phyloP scores from a whole-genome alignment of 108 stramenopile species.

The Cyclostephanos tholiformis region DNA sequence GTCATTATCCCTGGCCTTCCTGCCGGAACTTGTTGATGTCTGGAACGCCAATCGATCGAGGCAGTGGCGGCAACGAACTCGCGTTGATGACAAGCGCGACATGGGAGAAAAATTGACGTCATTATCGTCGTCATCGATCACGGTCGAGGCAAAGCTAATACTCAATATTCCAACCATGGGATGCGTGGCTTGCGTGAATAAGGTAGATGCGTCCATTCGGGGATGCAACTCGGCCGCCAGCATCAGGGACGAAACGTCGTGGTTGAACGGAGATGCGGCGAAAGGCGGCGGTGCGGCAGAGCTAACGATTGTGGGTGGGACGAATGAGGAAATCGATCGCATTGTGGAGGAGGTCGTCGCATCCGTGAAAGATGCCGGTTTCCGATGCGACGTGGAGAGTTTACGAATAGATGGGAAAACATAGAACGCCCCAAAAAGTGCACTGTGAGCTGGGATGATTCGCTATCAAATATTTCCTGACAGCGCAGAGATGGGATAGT shows the following conservation, averaged over 20 bases:
- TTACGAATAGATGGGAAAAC: slow-evolving; percentile 11
- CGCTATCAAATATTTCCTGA: neutral
- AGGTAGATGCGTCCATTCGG: slow-evolving; percentile 64
- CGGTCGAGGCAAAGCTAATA: slow-evolving; percentile 32
- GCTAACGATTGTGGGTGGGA: slow-evolving; percentile 24
- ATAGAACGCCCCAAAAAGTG: neutral
- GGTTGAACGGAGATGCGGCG: slow-evolving; percentile 48
- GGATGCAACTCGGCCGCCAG: slow-evolving; percentile 31
- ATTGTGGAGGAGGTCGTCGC: slow-evolving; percentile 30
- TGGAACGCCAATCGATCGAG: slow-evolving; percentile 45
- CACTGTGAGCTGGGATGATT: neutral
- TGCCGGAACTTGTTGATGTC: slow-evolving; percentile 69
- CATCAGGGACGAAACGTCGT: slow-evolving; percentile 52
- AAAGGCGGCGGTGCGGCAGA: slow-evolving; percentile 62
- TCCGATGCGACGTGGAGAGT: slow-evolving; percentile 31
- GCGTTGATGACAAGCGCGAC: neutral
- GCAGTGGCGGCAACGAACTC: slow-evolving; percentile 4
- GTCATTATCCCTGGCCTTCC: slow-evolving; percentile 56
- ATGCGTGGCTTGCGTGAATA: slow-evolving; percentile 86
- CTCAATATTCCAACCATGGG: slow-evolving; percentile 83
- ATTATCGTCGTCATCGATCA: no score
- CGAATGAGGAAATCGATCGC: slow-evolving; percentile 37
- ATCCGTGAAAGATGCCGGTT: slow-evolving; percentile 48
- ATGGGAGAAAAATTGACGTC: neutral
- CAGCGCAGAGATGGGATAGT: neutral